phyloP scores from a whole-genome alignment of 805 yeast genomes.

The Dipodascus albidus region DNA sequence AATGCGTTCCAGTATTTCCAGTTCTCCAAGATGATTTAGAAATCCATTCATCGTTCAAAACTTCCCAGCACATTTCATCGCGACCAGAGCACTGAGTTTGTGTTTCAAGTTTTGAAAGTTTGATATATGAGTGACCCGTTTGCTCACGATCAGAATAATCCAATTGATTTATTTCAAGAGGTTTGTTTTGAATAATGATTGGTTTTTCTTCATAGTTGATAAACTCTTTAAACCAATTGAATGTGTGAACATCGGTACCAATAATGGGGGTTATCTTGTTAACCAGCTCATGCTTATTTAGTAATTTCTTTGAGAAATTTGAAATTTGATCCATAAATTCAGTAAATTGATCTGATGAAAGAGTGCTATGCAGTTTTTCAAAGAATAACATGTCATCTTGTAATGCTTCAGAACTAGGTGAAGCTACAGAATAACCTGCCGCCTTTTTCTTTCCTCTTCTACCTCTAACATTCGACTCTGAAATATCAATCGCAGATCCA shows the following conservation, averaged over 20 bases:
- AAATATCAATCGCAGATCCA: background rate
- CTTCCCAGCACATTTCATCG: slow-evolving; percentile 99
- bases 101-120: slow-evolving; percentile 85
- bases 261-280: slow-evolving; percentile 76
- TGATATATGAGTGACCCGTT: slow-evolving; percentile 89
- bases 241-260: slow-evolving; percentile 68
- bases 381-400: background rate
- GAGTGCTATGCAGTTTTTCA: background rate
- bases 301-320: slow-evolving; percentile 71
- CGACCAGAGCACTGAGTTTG: slow-evolving; percentile 97
- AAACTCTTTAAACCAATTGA: slow-evolving; percentile 85
- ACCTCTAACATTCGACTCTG: background rate
- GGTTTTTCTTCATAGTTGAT: slow-evolving; percentile 85
- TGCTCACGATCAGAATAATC: slow-evolving; percentile 87
- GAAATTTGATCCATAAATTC: background rate
- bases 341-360: background rate
- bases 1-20: slow-evolving; percentile 95
- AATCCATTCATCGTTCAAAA: slow-evolving; percentile 96
- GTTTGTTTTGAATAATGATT: slow-evolving; percentile 73
- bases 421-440: background rate
- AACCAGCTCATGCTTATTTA: slow-evolving; percentile 71
- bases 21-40: slow-evolving; percentile 99
- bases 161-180: slow-evolving; percentile 77
- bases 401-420: background rate
- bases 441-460: background rate